Evolutionary conservation across 345 rosid genomes (phyloP).

Genomic region (Carallia pectinifolia): DNA sequence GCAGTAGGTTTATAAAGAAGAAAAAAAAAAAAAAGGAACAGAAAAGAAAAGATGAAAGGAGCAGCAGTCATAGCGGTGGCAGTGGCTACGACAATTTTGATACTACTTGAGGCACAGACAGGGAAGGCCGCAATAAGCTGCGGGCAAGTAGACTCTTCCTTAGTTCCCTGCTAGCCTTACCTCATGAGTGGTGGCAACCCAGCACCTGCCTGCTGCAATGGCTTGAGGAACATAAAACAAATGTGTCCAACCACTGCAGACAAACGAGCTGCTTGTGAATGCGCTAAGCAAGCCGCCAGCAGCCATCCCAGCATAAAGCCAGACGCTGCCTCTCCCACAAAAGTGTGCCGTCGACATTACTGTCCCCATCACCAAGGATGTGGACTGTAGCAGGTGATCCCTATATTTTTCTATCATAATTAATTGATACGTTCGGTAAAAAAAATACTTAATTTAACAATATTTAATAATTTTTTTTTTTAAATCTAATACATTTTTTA

Average conservation of each 20-base stretch:
- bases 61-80: not conserved
- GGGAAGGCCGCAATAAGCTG: conserved; percentile 19
- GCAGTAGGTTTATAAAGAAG: not conserved
- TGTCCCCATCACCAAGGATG: conserved; percentile 19
- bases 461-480: no score
- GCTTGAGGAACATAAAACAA: conserved; percentile 3
- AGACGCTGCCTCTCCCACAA: conserved; percentile 24
- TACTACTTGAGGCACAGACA: conserved; percentile 4
- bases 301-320: conserved; percentile 3
- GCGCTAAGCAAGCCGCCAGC: conserved; percentile 21
- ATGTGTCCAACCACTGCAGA: conserved; percentile 14
- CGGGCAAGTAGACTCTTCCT: conserved; percentile 1
- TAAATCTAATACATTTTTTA: no score
- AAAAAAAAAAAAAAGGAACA: no score
- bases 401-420: not conserved
- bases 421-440: no score
- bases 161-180: conserved; percentile 20
- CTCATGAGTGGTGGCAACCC: conserved; percentile 6
- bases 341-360: conserved; percentile 16
- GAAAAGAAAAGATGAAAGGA: not conserved
- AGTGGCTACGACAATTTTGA: not conserved
- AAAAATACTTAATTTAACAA: no score
- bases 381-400: conserved; percentile 13
- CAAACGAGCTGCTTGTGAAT: conserved; percentile 26
- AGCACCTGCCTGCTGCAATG: conserved; percentile 14